Evolutionary conservation across 176 grass and related monocot species (phyloP).

Genomic region (Olyra latifolia): DNA sequence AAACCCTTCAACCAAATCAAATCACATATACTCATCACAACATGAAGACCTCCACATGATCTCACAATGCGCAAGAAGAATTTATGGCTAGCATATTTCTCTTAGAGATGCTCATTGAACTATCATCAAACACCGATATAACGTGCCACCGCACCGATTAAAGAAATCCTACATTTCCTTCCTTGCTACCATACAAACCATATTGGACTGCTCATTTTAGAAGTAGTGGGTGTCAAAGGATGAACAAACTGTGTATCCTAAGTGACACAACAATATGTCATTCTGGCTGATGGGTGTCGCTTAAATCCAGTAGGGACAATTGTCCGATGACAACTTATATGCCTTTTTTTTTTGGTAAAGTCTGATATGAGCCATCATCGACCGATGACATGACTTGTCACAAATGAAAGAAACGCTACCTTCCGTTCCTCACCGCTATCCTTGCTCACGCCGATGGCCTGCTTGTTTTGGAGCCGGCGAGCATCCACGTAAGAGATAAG

Average conservation of each 20-base stretch:
- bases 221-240: accelerated
- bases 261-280: background rate
- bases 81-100: no score
- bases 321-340: background rate
- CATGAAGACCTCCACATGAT: no score
- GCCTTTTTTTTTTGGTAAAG: background rate
- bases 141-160: background rate
- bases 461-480: background rate
- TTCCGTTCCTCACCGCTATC: background rate
- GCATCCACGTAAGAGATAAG: no score
- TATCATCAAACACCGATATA: background rate
- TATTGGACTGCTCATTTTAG: background rate
- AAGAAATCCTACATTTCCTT: background rate
- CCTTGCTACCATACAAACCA: background rate
- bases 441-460: background rate
- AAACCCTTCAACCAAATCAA: no score
- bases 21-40: no score
- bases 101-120: background rate
- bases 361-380: background rate
- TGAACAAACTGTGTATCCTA: background rate
- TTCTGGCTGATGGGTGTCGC: background rate
- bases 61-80: no score
- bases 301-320: background rate
- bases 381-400: background rate
- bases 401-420: background rate